Conservation (phyloP, 225 moss, liverwort and hornwort species). For the Bryum argenteum region DNA sequence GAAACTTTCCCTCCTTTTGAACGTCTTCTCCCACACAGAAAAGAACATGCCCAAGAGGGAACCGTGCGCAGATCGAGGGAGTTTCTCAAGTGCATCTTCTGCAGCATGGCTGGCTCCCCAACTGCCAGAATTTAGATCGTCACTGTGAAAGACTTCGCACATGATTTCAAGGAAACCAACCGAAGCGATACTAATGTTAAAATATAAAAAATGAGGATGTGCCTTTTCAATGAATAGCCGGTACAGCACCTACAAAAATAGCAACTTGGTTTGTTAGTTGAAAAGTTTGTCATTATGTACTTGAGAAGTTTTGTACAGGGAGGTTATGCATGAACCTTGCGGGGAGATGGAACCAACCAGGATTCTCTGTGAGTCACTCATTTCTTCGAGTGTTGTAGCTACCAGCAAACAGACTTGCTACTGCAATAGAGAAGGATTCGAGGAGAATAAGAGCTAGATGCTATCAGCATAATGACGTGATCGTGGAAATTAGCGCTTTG, state of each 20-base stretch:
- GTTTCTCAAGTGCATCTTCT: no score
- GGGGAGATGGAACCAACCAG: conserved; percentile 4
- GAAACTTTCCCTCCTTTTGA: no score
- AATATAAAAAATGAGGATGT: background rate
- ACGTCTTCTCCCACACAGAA: no score
- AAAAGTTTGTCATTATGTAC: conserved; percentile 4
- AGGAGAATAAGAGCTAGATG: conserved; percentile 10
- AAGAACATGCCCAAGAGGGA: no score
- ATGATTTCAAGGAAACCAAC: background rate
- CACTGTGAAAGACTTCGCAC: background rate
- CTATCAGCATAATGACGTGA: background rate
- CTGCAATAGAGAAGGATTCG: background rate
- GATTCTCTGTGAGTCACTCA: background rate
- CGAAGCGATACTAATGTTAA: background rate
- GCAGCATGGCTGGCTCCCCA: background rate
- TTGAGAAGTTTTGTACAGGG: conserved; percentile 11
- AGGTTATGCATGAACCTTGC: background rate
- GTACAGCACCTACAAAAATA: conserved; percentile 5
- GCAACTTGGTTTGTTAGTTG: background rate
- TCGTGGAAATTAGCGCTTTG: background rate
- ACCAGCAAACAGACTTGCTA: background rate
- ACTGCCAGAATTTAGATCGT: background rate
- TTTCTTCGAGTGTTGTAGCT: background rate
- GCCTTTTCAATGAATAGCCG: background rate
- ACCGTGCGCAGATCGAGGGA: no score